phyloP scores from a whole-genome alignment of 257 asterid genomes.

The Rehmannia glutinosa region DNA sequence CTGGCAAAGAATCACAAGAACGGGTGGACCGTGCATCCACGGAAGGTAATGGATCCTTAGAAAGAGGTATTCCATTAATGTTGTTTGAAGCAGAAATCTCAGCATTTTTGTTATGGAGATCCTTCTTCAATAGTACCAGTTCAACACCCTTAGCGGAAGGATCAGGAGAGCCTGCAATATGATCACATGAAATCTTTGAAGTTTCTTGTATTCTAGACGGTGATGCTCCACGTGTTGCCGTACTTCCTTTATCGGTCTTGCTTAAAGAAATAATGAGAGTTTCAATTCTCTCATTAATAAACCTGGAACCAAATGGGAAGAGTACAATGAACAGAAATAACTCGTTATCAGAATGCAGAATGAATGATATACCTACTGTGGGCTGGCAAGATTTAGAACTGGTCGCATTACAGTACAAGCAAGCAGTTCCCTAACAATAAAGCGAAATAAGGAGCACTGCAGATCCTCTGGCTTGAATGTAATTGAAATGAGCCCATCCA shows the following conservation, averaged over 20 bases:
- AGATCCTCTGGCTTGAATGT: constrained; percentile 54
- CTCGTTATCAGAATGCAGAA: background rate
- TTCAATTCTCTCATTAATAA: constrained; percentile 67
- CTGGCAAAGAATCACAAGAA: constrained; percentile 48
- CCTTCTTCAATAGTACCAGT: constrained; percentile 60
- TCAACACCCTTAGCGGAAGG: constrained; percentile 58
- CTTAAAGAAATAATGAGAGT: constrained; percentile 38
- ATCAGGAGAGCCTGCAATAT: constrained; percentile 39
- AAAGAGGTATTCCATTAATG: constrained; percentile 20
- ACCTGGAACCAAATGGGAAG: constrained; percentile 39
- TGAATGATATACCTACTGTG: constrained; percentile 37
- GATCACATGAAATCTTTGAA: constrained; percentile 30
- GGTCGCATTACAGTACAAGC: constrained; percentile 65
- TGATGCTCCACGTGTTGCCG: constrained; percentile 23
- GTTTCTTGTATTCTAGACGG: constrained; percentile 28
- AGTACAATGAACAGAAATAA: constrained; percentile 17
- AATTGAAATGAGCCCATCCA: constrained; percentile 55
- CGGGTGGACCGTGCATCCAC: constrained; percentile 44
- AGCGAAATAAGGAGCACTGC: constrained; percentile 53
- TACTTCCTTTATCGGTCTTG: constrained; percentile 45
- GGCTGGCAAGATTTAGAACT: constrained; percentile 57
- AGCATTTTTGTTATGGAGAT: constrained; percentile 16
- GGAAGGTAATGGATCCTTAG: constrained; percentile 58
- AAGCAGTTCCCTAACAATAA: constrained; percentile 55
- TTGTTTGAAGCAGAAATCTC: constrained; percentile 25